phyloP scores from a whole-genome alignment of 371 early-diverging fungal species.

The Conidiobolus incongruus region DNA sequence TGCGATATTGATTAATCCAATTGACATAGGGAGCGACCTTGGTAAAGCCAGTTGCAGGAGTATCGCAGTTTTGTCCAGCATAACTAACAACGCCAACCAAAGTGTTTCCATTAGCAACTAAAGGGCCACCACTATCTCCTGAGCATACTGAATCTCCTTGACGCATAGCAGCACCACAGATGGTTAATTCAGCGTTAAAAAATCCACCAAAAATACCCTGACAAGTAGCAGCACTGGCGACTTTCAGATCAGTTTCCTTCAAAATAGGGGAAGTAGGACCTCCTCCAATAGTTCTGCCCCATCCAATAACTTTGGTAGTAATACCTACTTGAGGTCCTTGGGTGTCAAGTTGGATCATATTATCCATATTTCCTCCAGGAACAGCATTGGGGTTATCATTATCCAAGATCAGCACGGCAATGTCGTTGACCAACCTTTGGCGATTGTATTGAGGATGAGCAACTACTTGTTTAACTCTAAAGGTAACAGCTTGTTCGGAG shows the following conservation, averaged over 20 bases:
- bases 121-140: conserved; percentile 1
- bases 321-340: not conserved
- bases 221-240: too few species aligned
- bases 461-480: too few species aligned
- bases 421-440: too few species aligned
- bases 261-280: not conserved
- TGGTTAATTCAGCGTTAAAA: not conserved
- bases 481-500: too few species aligned
- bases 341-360: too few species aligned
- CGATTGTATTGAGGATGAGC: too few species aligned
- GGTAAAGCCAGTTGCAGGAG: not conserved
- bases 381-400: too few species aligned
- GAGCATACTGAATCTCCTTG: not conserved
- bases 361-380: too few species aligned
- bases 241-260: too few species aligned
- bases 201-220: not conserved
- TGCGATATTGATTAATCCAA: conserved; percentile 1
- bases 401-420: too few species aligned
- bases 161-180: not conserved
- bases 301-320: not conserved
- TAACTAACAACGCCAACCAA: conserved; percentile 1
- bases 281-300: not conserved
- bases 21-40: not conserved
- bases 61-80: not conserved
- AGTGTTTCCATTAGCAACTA: not conserved